phyloP scores from a whole-genome alignment of 768 basidiomycete species.

The Suillus subaureus region DNA sequence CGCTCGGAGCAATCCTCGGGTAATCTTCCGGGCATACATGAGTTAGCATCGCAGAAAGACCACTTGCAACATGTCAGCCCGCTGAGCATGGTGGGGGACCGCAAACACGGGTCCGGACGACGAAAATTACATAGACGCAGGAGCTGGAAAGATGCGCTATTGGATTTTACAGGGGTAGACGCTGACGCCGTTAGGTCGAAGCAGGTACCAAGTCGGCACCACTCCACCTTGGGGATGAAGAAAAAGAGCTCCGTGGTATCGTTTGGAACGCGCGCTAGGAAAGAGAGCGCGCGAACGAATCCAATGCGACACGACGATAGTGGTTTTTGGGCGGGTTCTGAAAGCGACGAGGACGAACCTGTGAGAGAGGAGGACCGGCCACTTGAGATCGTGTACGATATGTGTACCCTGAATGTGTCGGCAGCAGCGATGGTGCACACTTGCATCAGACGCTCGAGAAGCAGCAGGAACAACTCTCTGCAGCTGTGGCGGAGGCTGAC shows the following conservation, averaged over 20 bases:
- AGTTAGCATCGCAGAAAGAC: constrained; percentile 77
- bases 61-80: constrained; percentile 91
- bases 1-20: constrained; percentile 87
- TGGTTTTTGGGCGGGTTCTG: constrained; percentile 55
- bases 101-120: constrained; percentile 36
- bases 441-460: constrained; percentile 43
- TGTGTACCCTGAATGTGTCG: constrained; percentile 39
- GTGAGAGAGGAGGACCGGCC: constrained; percentile 73
- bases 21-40: constrained; percentile 71
- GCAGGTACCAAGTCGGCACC: constrained; percentile 12
- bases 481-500: constrained; percentile 53
- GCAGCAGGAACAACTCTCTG: constrained; percentile 53
- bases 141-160: constrained; percentile 64
- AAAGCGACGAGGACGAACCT: constrained; percentile 48
- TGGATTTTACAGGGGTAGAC: constrained; percentile 44
- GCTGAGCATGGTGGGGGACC: constrained; percentile 86
- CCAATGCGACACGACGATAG: constrained; percentile 40
- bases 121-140: constrained; percentile 52
- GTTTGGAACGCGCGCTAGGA: constrained; percentile 15
- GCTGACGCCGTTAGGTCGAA: constrained; percentile 37
- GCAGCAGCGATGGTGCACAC: constrained; percentile 17
- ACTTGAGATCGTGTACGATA: constrained; percentile 70
- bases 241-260: constrained; percentile 32
- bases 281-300: background rate
- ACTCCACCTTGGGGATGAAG: constrained; percentile 25